These are phyloP conservation scores for Diutina sp. DNA, from an alignment of 1,139 yeast genomes.

Conservation along the genomic window DNA sequence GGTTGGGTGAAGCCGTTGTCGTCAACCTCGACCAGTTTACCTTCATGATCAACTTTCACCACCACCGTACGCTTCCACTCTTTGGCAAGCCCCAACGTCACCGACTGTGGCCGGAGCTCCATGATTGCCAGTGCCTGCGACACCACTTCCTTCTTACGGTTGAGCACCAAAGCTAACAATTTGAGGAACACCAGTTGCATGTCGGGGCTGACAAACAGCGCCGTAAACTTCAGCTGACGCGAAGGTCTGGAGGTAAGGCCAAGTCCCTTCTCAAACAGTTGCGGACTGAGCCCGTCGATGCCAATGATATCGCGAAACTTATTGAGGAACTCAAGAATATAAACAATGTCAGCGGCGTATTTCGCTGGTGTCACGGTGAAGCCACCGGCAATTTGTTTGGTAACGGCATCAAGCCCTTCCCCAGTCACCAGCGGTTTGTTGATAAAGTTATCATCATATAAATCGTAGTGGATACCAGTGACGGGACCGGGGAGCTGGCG, in stretches of 20 bases:
- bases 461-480: constrained; percentile 21
- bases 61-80: neutral
- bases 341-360: constrained; percentile 6
- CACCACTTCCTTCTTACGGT: neutral
- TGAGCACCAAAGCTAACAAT: neutral
- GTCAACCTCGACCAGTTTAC: neutral
- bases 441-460: constrained; percentile 25
- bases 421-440: constrained; percentile 6
- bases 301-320: constrained; percentile 5
- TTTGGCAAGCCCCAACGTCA: neutral
- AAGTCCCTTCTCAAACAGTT: constrained; percentile 7
- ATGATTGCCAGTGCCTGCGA: neutral
- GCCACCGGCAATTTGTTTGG: constrained; percentile 10
- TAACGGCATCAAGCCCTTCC: constrained; percentile 9
- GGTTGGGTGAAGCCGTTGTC: neutral
- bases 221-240: neutral
- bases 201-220: neutral
- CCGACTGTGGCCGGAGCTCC: neutral
- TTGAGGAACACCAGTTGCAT: neutral
- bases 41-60: neutral
- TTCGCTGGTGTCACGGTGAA: constrained; percentile 4
- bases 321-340: constrained; percentile 6
- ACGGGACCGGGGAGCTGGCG: constrained; percentile 30
- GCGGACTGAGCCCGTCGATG: constrained; percentile 6
- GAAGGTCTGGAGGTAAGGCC: constrained; percentile 3